phyloP scores from a whole-genome alignment of 2,329 filamentous ascomycete genomes.

The Exophiala alcalophila region DNA sequence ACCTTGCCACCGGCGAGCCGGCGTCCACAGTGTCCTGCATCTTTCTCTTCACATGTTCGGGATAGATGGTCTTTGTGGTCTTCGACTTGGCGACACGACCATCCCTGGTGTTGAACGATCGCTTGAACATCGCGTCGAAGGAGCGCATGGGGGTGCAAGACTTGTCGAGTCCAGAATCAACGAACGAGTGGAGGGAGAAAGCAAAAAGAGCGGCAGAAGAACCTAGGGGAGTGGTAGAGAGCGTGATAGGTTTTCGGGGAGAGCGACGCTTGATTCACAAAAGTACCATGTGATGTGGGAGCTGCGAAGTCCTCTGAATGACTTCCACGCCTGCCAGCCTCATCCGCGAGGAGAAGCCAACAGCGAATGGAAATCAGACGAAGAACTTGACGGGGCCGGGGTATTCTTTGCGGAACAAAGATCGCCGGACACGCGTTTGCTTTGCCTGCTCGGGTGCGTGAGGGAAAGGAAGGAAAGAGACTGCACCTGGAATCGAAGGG shows the following conservation, averaged over 20 bases:
- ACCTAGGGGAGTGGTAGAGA: slow-evolving; percentile 40
- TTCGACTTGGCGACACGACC: slow-evolving; percentile 82
- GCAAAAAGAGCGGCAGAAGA: slow-evolving; percentile 43
- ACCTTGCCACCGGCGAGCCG: slow-evolving; percentile 49
- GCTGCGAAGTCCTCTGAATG: slow-evolving; percentile 52
- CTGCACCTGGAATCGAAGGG: slow-evolving; percentile 5
- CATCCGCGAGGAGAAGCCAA: slow-evolving; percentile 19
- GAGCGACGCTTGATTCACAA: slow-evolving; percentile 44
- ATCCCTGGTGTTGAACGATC: slow-evolving; percentile 79
- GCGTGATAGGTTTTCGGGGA: slow-evolving; percentile 38
- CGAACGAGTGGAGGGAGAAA: slow-evolving; percentile 47
- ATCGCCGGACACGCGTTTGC: slow-evolving; percentile 22
- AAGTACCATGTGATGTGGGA: slow-evolving; percentile 53
- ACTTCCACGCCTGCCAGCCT: slow-evolving; percentile 32
- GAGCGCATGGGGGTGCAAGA: slow-evolving; percentile 28
- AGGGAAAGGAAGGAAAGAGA: slow-evolving; percentile 25
- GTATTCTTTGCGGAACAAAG: slow-evolving; percentile 21
- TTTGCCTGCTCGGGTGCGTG: slow-evolving; percentile 32
- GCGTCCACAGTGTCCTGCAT: slow-evolving; percentile 75
- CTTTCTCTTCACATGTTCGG: slow-evolving; percentile 80
- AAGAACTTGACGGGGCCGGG: slow-evolving; percentile 29
- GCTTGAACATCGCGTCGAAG: slow-evolving; percentile 77
- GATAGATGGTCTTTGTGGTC: slow-evolving; percentile 69
- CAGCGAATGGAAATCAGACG: slow-evolving; percentile 24
- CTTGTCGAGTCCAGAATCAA: slow-evolving; percentile 32